These are phyloP conservation scores for Emmonsiellopsis sp. DNA, from an alignment of 2,329 filamentous ascomycete species.

Conservation along the genomic window DNA sequence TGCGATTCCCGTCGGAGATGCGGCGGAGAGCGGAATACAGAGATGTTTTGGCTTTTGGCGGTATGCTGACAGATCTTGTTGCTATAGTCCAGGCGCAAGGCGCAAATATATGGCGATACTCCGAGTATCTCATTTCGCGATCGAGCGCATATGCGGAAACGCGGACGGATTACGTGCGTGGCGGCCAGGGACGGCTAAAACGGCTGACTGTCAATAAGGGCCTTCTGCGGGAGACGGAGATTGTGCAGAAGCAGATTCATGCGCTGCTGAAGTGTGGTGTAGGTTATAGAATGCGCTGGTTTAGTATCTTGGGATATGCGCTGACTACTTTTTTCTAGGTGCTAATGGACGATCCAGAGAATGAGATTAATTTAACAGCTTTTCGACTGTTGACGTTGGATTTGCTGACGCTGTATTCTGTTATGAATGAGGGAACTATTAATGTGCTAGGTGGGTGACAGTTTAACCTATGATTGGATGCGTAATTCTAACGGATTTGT, in stretches of 20 bases:
- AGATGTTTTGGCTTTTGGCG: neutral
- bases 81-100: conserved; percentile 79
- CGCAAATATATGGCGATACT: conserved; percentile 85
- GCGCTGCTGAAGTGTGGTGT: conserved; percentile 85
- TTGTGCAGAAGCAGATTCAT: conserved; percentile 77
- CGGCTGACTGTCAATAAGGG: conserved; percentile 84
- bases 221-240: conserved; percentile 80
- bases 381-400: conserved; percentile 88
- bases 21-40: neutral
- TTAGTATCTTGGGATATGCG: conserved; percentile 5
- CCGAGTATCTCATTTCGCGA: conserved; percentile 74
- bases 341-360: conserved; percentile 78
- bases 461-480: neutral
- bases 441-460: conserved; percentile 70
- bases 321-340: conserved; percentile 45
- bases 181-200: conserved; percentile 73
- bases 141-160: conserved; percentile 74
- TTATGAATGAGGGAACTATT: conserved; percentile 94
- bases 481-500: neutral
- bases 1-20: neutral
- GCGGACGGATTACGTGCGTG: conserved; percentile 80
- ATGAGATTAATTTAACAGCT: conserved; percentile 91
- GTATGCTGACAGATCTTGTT: conserved; percentile 26
- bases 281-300: conserved; percentile 28
- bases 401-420: conserved; percentile 79